Evolutionary conservation across 129 eudicot species (phyloP).

Genomic region (Erigeron canadensis): DNA sequence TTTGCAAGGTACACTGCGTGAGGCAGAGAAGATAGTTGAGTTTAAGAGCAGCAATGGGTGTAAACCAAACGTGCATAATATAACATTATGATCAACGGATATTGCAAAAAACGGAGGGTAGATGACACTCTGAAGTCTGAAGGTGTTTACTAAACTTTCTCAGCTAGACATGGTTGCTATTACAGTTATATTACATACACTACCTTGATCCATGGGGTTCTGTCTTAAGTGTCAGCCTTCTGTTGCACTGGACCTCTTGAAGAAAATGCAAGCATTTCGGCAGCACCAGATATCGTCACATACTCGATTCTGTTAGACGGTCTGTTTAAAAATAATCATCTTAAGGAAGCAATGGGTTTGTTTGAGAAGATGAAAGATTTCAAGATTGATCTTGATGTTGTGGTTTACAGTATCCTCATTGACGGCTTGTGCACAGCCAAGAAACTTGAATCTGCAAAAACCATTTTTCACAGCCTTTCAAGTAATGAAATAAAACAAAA

Average conservation of each 20-base stretch:
- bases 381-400: slow-evolving; percentile 25
- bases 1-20: slow-evolving; percentile 29
- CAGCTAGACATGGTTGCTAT: slow-evolving; percentile 17
- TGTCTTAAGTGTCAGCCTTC: slow-evolving; percentile 8
- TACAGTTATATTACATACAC: slow-evolving; percentile 31
- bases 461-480: slow-evolving; percentile 5
- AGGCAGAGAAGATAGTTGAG: slow-evolving; percentile 15
- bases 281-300: slow-evolving; percentile 16
- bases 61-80: slow-evolving; percentile 21
- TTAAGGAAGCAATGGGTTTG: slow-evolving; percentile 19
- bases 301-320: slow-evolving; percentile 19
- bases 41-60: slow-evolving; percentile 13
- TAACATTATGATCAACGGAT: slow-evolving; percentile 23
- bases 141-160: slow-evolving; percentile 18
- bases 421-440: slow-evolving; percentile 22
- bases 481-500: slow-evolving; percentile 15
- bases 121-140: slow-evolving; percentile 6
- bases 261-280: slow-evolving; percentile 19
- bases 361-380: slow-evolving; percentile 23
- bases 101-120: slow-evolving; percentile 19
- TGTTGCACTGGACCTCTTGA: slow-evolving; percentile 10
- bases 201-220: slow-evolving; percentile 21
- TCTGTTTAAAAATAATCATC: slow-evolving; percentile 10
- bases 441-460: slow-evolving; percentile 21
- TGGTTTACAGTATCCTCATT: slow-evolving; percentile 18